Evolutionary conservation across 1,139 yeast species (phyloP), one percentile per base, ranked within the genome.

Genomic region (Diutina catenulata): DNA sequence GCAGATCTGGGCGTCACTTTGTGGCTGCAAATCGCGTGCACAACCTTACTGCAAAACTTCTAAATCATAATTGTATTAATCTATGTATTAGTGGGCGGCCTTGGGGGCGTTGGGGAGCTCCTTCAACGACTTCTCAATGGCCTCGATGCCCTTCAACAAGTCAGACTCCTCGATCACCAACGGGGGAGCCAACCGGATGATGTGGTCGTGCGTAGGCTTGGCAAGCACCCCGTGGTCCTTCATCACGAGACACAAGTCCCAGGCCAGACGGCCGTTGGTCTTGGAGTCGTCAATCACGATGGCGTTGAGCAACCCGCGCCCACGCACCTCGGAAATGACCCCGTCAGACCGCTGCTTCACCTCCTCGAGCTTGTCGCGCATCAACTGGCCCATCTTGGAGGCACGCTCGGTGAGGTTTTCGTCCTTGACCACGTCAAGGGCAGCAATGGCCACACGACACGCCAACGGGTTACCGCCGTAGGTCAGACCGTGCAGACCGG

Each of bases 381-480:
- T 74, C 49, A 73, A 68, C 23, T 68, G 71, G 46, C 98, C 98
- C 45, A 87, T 68, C 33, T 61, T 65, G 37, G 62, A 62, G 7
- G 97, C 77, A 57, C 94, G 76, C 55, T 83, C 86, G 26, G 81
- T 91, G 55, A 88, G 71, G 28, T 79, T 71, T 63, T 88, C 97
- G 52, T 88, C 94, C 56, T 72, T 74, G 43, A 88, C 86, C 41
- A 91, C 97, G 53, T 86, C 74, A 50, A 88, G 70, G 13, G 98
- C 96, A 44, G 95, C 96, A 57, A 86, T 80, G 46, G 97, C 94
- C 27, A 87, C 96, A 44, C 87, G 76, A 49, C 95, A 86, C 25
- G 95, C 88, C 56, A 88, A 74, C 46, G 98, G 96, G 64, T 87
- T 91, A 59, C 98, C 98, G 60, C 98, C 98, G 56, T 84, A 88